Evolutionary conservation across 257 asterid genomes (phyloP).

Genomic region (Henckelia pumila): DNA sequence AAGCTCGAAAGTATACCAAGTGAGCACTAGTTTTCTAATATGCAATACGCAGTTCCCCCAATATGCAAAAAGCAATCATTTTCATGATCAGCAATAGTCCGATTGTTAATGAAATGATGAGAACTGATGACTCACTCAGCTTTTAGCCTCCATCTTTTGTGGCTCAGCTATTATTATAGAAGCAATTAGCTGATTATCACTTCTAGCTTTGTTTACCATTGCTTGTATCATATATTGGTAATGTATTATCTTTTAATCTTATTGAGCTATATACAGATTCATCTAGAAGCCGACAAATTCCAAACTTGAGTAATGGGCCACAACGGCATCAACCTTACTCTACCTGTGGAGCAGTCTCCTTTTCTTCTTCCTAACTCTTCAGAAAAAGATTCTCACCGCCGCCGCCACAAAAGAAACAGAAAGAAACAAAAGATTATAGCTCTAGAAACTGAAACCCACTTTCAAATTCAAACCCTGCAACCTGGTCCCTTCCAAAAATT

Average conservation of each 20-base stretch:
- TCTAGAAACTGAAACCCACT: conserved; percentile 31
- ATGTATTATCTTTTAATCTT: no score
- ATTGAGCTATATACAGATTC: not conserved
- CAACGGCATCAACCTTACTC: conserved; percentile 14
- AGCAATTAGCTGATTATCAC: not conserved
- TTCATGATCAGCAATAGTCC: not conserved
- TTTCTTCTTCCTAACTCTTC: conserved; percentile 19
- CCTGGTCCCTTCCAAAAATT: conserved; percentile 27
- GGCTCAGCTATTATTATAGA: not conserved
- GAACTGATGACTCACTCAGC: not conserved
- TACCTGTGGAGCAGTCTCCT: conserved; percentile 26
- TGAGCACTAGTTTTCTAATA: not conserved
- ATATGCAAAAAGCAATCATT: not conserved
- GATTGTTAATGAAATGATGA: not conserved
- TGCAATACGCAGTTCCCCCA: not conserved
- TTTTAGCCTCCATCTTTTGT: not conserved
- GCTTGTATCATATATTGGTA: not conserved
- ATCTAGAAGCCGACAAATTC: not conserved
- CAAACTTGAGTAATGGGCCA: conserved; percentile 29
- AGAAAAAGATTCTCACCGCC: conserved; percentile 21
- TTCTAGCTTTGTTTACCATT: not conserved
- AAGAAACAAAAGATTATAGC: conserved; percentile 31
- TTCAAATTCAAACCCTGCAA: conserved; percentile 31
- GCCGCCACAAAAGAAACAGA: conserved; percentile 14
- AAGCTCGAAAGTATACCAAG: not conserved